Evolutionary conservation across 129 eudicot genomes (phyloP), one percentile per base, ranked within the genome.

Genomic region (Smallanthus sonchifolius): DNA sequence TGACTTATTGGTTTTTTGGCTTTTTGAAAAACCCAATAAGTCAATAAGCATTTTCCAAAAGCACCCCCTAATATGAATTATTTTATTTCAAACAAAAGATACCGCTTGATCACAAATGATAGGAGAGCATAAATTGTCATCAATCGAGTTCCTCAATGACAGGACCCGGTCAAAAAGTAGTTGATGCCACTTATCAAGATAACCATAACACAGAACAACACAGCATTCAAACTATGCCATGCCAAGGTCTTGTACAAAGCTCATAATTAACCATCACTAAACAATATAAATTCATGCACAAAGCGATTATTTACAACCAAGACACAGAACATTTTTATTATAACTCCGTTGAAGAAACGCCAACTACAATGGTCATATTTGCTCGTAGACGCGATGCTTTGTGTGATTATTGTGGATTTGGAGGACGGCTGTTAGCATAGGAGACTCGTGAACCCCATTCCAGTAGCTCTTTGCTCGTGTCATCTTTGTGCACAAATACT

Each of bases 401-500:
- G 17, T 7, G 16, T 6, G n/a, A 49, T 76, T 85, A 89, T 32
- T 92, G 96, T 17, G 97, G 96, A 72, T 92, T 92, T 14, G 97
- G 97, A 65, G 89, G 87, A 13, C 93, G 87, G 79, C 97, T 67
- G 61, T 92, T 92, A 45, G 97, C 97, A 79, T 91, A 81, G 70
- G 87, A 70, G 66, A 89, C 97, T 38, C 96, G 96, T 15, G 97
- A 89, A 6, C 97, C 97, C 97, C 97, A 92, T 47, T 92, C 96
- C 48, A 92, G 86, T 42, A 92, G 80, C 65, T 92, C 97, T 85
- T 86, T 92, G 85, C 97, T 92, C 2, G 97, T 92, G 57, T 92
- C 97, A 65, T 92, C 92, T 65, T 87, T 91, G 81, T 91, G 97
- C 67, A 78, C 89, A 3, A 91, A 19, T 7, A 88, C 85, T 87